phyloP scores from a whole-genome alignment of 2,329 filamentous ascomycete genomes.

The Clonostachys rosea region DNA sequence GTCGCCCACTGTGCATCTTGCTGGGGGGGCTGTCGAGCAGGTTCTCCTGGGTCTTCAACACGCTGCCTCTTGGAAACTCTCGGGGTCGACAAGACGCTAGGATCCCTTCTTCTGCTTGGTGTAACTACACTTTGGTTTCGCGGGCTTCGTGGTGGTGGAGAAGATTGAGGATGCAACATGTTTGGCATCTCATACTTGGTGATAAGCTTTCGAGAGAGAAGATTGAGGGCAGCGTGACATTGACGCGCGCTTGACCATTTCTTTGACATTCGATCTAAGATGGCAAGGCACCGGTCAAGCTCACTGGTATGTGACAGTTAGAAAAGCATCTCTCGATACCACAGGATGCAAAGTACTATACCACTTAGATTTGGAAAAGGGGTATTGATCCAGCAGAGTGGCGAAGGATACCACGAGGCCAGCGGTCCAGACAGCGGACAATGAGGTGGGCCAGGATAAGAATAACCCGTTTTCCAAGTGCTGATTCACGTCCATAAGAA shows the following conservation, averaged over 20 bases:
- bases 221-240: not conserved
- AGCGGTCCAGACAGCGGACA: conserved; percentile 28
- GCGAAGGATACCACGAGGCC: conserved; percentile 27
- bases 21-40: too few species aligned
- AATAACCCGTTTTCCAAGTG: conserved; percentile 8
- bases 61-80: too few species aligned
- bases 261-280: not conserved
- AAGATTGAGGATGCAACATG: too few species aligned
- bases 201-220: not conserved
- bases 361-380: conserved; percentile 8
- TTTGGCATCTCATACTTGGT: conserved; percentile 2
- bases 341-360: not conserved
- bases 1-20: too few species aligned
- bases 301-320: too few species aligned
- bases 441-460: conserved; percentile 24
- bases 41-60: too few species aligned
- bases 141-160: too few species aligned
- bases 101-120: too few species aligned
- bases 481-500: conserved; percentile 15
- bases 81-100: too few species aligned
- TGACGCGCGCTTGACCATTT: not conserved
- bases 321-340: too few species aligned
- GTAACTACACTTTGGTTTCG: too few species aligned
- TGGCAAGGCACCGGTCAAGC: too few species aligned
- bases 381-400: conserved; percentile 18